phyloP scores from a whole-genome alignment of 2,329 filamentous ascomycete genomes.

The Aspergillus ustus region DNA sequence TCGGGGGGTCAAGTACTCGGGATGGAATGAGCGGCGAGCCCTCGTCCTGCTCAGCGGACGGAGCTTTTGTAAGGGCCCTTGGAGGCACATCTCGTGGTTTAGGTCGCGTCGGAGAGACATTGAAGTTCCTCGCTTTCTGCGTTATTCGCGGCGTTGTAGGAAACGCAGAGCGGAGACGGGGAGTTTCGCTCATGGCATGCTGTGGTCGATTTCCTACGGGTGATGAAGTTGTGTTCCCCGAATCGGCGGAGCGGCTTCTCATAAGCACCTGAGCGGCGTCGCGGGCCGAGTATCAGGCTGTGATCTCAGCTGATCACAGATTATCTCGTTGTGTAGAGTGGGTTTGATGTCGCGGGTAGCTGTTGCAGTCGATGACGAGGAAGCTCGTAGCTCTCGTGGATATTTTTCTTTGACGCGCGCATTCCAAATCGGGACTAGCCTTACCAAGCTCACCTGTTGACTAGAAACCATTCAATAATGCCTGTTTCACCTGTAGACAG shows the following conservation, averaged over 20 bases:
- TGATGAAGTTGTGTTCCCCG: slow-evolving; percentile 13
- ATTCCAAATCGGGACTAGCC: slow-evolving; percentile 15
- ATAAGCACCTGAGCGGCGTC: not conserved
- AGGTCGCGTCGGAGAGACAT: slow-evolving; percentile 31
- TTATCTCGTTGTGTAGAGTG: not conserved
- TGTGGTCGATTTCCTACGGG: slow-evolving; percentile 34
- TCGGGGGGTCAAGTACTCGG: slow-evolving; percentile 82
- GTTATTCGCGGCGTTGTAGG: slow-evolving; percentile 71
- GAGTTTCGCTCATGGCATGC: slow-evolving; percentile 82
- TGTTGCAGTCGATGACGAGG: slow-evolving; percentile 5
- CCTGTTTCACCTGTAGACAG: not conserved
- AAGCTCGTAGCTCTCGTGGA: not conserved
- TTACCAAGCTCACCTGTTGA: not conserved
- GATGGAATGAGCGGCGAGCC: slow-evolving; percentile 74
- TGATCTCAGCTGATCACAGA: not conserved
- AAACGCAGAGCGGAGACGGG: slow-evolving; percentile 79
- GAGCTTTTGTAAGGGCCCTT: slow-evolving; percentile 31
- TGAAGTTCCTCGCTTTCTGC: slow-evolving; percentile 41
- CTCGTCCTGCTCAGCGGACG: slow-evolving; percentile 27
- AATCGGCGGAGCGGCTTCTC: not conserved
- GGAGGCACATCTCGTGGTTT: slow-evolving; percentile 29
- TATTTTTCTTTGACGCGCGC: slow-evolving; percentile 14
- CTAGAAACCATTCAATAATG: not conserved
- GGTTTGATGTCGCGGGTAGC: not conserved
- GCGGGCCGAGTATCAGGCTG: not conserved